Base-by-base conservation (phyloP, 2,329 filamentous ascomycete species). In the Lasiodiplodia theobromae region DNA sequence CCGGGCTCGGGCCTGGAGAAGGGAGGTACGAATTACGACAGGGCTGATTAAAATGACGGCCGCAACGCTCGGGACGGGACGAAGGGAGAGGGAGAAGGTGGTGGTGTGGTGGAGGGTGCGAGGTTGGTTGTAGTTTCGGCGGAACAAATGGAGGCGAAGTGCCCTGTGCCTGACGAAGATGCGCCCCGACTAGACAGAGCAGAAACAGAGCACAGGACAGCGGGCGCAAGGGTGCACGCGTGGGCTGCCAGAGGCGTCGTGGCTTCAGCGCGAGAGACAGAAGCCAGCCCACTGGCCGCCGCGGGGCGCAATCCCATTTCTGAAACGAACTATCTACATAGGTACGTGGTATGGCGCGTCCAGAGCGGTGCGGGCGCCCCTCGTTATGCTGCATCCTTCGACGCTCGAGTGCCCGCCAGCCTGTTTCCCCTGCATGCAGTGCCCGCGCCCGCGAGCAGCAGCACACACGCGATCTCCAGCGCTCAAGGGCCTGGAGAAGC, bases 1-100 rank as follows among this genome's bases (percentile, higher is more conserved):
- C 63, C 63, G 51, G 34, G 38, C 7, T 47, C 37, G 44, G 63
- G 49, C 63, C 63, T 66, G 63, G 63, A 66, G 63, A 66, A 66
- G 63, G 63, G 63, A 66, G 49, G 52, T 54, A 66, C 63, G 63
- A 66, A 66, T 66, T 66, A 66, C 63, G 52, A 66, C 63, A 56
- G 63, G 49, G 51, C 63, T 54, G 63, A 66, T 66, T 66, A 66
- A 56, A 66, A 64, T 52, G 60, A 64, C 60, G 60, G 60, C 60
- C 60, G 60, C 60, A 64, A 52, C 60, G 60, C 60, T 64, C 60
- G 47, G 60, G 60, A 64, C 60, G 60, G 52, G 31, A 34, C 31
- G 31, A 64, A 31, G 58, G 60, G 60, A 49, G 47, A 23, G 47
- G 38, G 47, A 6, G 44, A 31, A 40, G 57, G 57, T 37, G 18